Evolutionary conservation across 768 basidiomycete species (phyloP), one percentile per base, ranked within the genome.

Genomic region (Clitopilus passeckerianus): DNA sequence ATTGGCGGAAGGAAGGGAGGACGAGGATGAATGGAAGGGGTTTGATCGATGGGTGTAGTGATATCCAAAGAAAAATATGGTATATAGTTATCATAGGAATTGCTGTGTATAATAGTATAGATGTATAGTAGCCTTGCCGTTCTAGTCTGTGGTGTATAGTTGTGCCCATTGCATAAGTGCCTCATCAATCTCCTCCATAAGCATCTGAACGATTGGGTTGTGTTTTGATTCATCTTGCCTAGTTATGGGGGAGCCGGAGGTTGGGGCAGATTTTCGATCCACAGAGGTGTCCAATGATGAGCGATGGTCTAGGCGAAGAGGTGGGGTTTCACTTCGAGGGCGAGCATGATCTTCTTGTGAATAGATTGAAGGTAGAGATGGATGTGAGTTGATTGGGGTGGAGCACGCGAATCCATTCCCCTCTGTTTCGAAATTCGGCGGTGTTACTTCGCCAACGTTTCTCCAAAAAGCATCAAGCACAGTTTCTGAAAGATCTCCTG

Each of bases 11-110:
- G 57, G 64, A 1, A 56, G 14, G 30, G 50, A 55, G 16, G 53
- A 63, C 46, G 62, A 65, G 18, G 37, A 58, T 4, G 37, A 15
- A 7, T 65, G 64, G 64, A 44, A 59, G 20, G 60, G 57, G 35
- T 65, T 46, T 34, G 53, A 60, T 24, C 35, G 61, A 30, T 30
- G 27, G 27, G 27, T 30, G 7, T 30, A 30, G 27, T 30, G 27
- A 30, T 30, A 30, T 30, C 27, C 27, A 30, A 30, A 30, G 27
- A 30, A 7, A 30, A 30, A 30, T 20, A 37, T 5, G 37, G 14
- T n/a, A 41, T 41, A 41, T 12, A 41, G n/a, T 41, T 41, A 41
- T n/a, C 37, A 12, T 41, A 7, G 23, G 6, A 30, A 30, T 30
- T 30, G 27, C 27, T 30, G 27, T 53, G 20, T 22, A 8, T 20